These are phyloP conservation scores for Cyclotella choctawhatcheeana DNA, from an alignment of 108 stramenopile species.

Conservation along the genomic window DNA sequence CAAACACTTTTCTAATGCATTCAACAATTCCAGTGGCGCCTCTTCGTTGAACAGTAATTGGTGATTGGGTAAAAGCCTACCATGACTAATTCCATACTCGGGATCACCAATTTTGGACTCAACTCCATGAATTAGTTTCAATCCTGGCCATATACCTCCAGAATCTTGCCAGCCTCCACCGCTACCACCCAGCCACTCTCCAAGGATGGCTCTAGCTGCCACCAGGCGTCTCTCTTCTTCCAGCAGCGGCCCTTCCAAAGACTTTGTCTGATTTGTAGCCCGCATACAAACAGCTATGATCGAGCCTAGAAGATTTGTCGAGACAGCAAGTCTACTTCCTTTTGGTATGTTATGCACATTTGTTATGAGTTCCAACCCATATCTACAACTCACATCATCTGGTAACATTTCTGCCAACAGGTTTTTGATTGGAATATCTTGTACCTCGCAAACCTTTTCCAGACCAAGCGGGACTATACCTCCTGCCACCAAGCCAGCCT, in stretches of 20 bases:
- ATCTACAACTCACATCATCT: constrained; percentile 9
- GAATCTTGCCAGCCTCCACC: constrained; percentile 72
- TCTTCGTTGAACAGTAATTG: constrained; percentile 52
- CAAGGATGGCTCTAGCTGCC: constrained; percentile 68
- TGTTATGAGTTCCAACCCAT: constrained; percentile 59
- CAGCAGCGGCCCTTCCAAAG: constrained; percentile 40
- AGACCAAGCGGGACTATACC: constrained; percentile 62
- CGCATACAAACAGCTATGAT: constrained; percentile 70
- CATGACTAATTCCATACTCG: constrained; percentile 61
- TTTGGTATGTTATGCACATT: constrained; percentile 69
- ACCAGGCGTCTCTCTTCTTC: constrained; percentile 63
- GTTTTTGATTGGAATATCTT: constrained; percentile 39
- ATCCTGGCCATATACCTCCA: constrained; percentile 69
- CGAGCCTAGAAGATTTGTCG: constrained; percentile 64
- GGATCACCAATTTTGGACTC: constrained; percentile 47
- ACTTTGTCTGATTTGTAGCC: constrained; percentile 53
- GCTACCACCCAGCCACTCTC: constrained; percentile 73
- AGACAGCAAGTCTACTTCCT: constrained; percentile 65
- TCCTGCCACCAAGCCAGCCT: constrained; percentile 63
- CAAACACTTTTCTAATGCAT: constrained; percentile 49
- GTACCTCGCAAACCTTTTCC: constrained; percentile 29
- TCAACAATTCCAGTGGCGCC: constrained; percentile 45
- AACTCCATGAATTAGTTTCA: constrained; percentile 66
- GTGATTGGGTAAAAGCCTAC: constrained; percentile 60
- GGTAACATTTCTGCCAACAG: constrained; percentile 48